Evolutionary conservation across 2,329 filamentous ascomycete species (phyloP).

Genomic region (Calcarisporium arbuscula): DNA sequence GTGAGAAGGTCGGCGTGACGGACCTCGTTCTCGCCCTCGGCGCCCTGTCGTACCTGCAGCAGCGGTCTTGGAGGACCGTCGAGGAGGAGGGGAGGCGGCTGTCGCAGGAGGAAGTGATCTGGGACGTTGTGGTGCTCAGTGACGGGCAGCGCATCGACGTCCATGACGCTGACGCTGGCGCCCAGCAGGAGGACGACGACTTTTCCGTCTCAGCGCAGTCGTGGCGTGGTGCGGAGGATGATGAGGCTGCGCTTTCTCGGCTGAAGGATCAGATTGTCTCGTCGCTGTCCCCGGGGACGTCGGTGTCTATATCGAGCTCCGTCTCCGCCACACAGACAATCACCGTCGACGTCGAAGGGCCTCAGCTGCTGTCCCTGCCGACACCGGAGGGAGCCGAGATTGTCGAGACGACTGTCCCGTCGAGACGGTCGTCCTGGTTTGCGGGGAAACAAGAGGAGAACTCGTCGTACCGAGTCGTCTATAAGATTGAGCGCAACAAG

Average conservation of each 20-base stretch:
- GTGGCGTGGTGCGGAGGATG: constrained; percentile 17
- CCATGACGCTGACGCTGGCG: no score
- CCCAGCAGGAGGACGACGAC: constrained; percentile 23
- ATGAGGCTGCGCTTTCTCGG: constrained; percentile 35
- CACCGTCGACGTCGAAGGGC: constrained; percentile 55
- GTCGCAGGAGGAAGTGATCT: constrained; percentile 51
- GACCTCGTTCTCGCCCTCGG: constrained; percentile 57
- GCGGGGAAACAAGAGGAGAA: constrained; percentile 14
- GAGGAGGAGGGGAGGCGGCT: constrained; percentile 42
- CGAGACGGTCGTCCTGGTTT: constrained; percentile 4
- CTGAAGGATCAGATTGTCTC: constrained; percentile 49
- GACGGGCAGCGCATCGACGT: constrained; percentile 53
- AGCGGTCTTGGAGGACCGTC: constrained; percentile 44
- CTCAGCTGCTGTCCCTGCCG: constrained; percentile 42
- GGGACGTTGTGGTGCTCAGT: constrained; percentile 60
- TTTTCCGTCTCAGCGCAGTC: not conserved
- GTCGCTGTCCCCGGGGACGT: constrained; percentile 47
- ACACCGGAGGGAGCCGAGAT: constrained; percentile 55
- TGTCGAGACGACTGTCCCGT: constrained; percentile 36
- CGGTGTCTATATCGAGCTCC: constrained; percentile 54
- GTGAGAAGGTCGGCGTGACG: constrained; percentile 53
- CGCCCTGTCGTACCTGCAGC: constrained; percentile 56
- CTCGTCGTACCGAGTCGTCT: constrained; percentile 50
- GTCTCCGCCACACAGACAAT: constrained; percentile 57
- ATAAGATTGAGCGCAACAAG: constrained; percentile 49